Conservation (phyloP, 805 yeast genomes). For the Yarrowia divulgata region DNA sequence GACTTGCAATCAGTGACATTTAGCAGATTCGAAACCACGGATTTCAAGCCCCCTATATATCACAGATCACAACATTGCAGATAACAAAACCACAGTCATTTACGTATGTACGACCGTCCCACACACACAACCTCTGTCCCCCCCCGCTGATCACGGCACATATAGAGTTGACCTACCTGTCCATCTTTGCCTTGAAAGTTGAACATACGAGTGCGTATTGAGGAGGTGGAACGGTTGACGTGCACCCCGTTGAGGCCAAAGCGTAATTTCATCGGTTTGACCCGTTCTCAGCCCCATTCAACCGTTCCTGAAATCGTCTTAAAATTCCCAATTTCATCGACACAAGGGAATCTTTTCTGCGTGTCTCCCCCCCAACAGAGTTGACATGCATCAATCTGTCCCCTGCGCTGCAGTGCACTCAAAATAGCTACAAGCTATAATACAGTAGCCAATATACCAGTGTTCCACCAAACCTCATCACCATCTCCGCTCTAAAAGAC, state of each 20-base stretch:
- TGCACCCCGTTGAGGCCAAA: not conserved
- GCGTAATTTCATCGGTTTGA: no score
- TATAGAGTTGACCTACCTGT: constrained; percentile 1
- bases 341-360: not conserved
- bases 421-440: constrained; percentile 28
- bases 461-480: constrained; percentile 14
- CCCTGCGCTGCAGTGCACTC: constrained; percentile 28
- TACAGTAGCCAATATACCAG: constrained; percentile 4
- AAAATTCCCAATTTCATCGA: not conserved
- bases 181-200: constrained; percentile 12
- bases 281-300: not conserved
- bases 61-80: no score
- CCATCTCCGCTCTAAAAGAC: not conserved
- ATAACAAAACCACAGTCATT: no score
- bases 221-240: not conserved
- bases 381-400: constrained; percentile 16
- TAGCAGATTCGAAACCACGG: no score
- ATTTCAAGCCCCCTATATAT: no score
- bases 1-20: not conserved
- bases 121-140: no score
- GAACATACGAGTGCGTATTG: constrained; percentile 1
- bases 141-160: constrained; percentile 8
- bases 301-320: not conserved
- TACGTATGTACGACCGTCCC: no score
- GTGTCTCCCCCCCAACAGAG: not conserved